Evolutionary conservation across 352 stramenopile species (phyloP).

Genomic region (Phytophthora pseudosyringae): DNA sequence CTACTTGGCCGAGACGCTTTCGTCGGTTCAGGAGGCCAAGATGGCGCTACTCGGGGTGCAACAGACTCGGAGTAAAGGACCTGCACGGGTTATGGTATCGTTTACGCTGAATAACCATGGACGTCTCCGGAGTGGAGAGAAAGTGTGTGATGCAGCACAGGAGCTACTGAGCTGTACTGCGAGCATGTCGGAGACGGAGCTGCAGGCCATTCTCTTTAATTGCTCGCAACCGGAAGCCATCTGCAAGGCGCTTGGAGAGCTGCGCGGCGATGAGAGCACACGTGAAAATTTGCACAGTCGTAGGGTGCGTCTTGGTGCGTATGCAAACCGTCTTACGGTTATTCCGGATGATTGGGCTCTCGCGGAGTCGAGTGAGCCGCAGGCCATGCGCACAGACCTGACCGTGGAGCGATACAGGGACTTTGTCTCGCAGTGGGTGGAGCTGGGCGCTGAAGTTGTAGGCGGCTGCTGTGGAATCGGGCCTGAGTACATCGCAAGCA

Average conservation of each 20-base stretch:
- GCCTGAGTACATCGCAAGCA: constrained; percentile 79
- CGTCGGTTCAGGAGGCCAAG: constrained; percentile 79
- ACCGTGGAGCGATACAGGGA: constrained; percentile 63
- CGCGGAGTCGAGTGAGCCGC: constrained; percentile 66
- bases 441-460: constrained; percentile 69
- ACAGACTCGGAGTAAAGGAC: constrained; percentile 17
- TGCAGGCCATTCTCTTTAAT: constrained; percentile 90
- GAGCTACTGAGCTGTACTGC: constrained; percentile 44
- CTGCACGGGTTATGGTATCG: constrained; percentile 72
- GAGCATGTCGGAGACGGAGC: constrained; percentile 14
- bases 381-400: constrained; percentile 88
- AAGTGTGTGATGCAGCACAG: constrained; percentile 49
- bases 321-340: constrained; percentile 88
- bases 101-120: constrained; percentile 80
- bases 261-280: constrained; percentile 40
- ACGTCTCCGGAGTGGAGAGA: constrained; percentile 78
- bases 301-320: constrained; percentile 71
- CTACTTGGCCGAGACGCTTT: constrained; percentile 91
- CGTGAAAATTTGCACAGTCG: constrained; percentile 17
- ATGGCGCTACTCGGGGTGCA: constrained; percentile 82
- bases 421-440: constrained; percentile 78
- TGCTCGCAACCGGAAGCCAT: constrained; percentile 89
- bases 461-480: constrained; percentile 93
- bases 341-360: constrained; percentile 83
- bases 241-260: constrained; percentile 66